Evolutionary conservation across 2,329 filamentous ascomycete species (phyloP), one percentile per base, ranked within the genome.

Genomic region (Coniochaeta sp.): DNA sequence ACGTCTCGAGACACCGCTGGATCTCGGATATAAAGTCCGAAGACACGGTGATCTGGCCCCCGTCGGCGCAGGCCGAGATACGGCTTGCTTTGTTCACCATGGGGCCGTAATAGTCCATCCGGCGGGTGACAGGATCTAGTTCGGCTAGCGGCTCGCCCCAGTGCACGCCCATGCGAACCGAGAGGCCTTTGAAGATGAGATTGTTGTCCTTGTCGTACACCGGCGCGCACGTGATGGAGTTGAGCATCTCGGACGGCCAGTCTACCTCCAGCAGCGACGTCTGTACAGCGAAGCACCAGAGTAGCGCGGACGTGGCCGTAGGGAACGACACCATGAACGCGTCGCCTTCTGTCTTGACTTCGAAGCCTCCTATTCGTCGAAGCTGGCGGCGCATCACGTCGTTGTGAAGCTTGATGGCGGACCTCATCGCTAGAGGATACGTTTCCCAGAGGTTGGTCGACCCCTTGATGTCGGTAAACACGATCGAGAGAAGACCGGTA

Each of bases 311-410:
- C 1, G 95, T 98, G 2, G 95, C 92, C 0, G 95, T 98, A 1
- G 93, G 91, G 74, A 99, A 99, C 11, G 93, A 96, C 34, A 99
- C 95, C 93, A 99, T 98, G 70, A 99, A 99, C 9, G 95, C 95
- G 75, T 99, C 95, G 66, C 95, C 95, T 90, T 99, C 95, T 19
- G 95, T 99, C 81, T 99, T 99, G 74, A 99, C 95, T 76, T 99
- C 95, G 70, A 97, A 99, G 1, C 95, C 95, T 70, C 95, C 95
- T 67, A 97, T 96, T 64, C 93, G 89, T 58, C 95, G 88, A 66
- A 99, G 79, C 71, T 98, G 93, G 60, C 95, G 85, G 66, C 95
- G 89, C 89, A 99, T 96, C 54, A 97, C 86, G 68, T 96, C 92
- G 73, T 99, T 99, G 80, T 99, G 95, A 66, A 96, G 88, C 74